Percentiles rank a stretch among this genome's conserved stretches.
Evolutionary conservation across 2,329 filamentous ascomycete species (phyloP).

Genomic region (Nectriaceae sp.): DNA sequence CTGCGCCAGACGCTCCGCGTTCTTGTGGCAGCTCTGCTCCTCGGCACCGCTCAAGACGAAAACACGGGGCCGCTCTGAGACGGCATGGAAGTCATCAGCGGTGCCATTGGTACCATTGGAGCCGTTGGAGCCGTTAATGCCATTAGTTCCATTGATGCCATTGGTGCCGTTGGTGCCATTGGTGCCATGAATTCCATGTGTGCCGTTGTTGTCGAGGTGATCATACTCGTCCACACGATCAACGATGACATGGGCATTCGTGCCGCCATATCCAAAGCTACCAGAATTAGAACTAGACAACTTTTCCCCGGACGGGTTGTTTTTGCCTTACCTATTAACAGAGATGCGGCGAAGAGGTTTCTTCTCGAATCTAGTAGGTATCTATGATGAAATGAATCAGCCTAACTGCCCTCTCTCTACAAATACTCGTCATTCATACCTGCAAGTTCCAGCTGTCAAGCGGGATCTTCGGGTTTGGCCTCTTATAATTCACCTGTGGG

Average conservation of each 20-base stretch:
- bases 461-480: constrained; percentile 32
- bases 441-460: constrained; percentile 26
- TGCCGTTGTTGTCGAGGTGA: not conserved
- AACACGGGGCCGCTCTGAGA: constrained; percentile 7
- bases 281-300: not conserved
- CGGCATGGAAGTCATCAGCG: constrained; percentile 18
- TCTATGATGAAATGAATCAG: not conserved
- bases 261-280: constrained; percentile 32
- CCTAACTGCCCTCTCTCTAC: not conserved
- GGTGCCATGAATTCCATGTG: not conserved
- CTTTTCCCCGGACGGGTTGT: not conserved
- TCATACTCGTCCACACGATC: constrained; percentile 10
- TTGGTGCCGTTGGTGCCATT: too few relatives aligned
- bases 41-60: constrained; percentile 22
- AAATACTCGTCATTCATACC: constrained; percentile 11
- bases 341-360: constrained; percentile 8
- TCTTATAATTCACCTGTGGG: constrained; percentile 31
- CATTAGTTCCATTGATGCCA: too few relatives aligned
- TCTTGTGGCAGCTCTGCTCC: constrained; percentile 19
- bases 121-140: not conserved
- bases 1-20: constrained; percentile 13
- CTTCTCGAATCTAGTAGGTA: constrained; percentile 1
- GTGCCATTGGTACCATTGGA: constrained; percentile 8
- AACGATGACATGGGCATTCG: constrained; percentile 30
- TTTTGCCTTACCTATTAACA: constrained; percentile 9